Base-by-base conservation (phyloP, 2,329 filamentous ascomycete species). In the Cephalotrichum gorgonifer region DNA sequence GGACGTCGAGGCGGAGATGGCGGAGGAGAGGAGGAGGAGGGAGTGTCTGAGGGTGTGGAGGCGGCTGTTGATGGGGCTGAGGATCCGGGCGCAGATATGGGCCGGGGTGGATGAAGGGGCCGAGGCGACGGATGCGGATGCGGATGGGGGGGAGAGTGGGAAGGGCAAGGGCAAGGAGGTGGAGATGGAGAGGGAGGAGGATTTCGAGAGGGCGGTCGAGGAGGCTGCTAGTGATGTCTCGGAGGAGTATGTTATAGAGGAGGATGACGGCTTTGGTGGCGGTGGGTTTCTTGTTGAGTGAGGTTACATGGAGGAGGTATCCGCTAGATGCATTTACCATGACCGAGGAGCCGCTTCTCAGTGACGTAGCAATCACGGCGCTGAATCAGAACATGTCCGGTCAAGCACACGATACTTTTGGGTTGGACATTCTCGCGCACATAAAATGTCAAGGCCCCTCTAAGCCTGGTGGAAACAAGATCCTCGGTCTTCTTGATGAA, bases 31-130 rank as follows among this genome's bases (percentile, higher is more conserved):
- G 52, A 82, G 81, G 59, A 85, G 93, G 54, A 64, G 89, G 50
- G 78, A 83, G 57, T 86, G 81, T 1, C 59, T 96, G 56, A 75
- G 81, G 39, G 83, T 89, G 27, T 72, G 69, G 69, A 63, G 66
- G 26, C 82, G 83, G 58, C 85, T 96, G 52, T 63, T 95, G 52
- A 82, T 87, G 65, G 86, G 82, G 0, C 59, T 97, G 59, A 74
- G 87, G 35, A 87, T 96, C 39, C 74, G 81, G 27, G 80, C 90
- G 61, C 74, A 85, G 51, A 81, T 95, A 22, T 53, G 49, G 28
- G 44, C 33, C 9, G 53, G 61, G 44, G 62, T 54, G 50, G 31
- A 49, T 27, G 45, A 43, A 12, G 47, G 39, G 41, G 25, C 22
- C 4, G 46, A 48, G 46, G 35, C 23, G 26, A 17, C 20, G 22